Conservation (phyloP, 495 filamentous ascomycete genomes). For the Aspergillus asperescens region DNA sequence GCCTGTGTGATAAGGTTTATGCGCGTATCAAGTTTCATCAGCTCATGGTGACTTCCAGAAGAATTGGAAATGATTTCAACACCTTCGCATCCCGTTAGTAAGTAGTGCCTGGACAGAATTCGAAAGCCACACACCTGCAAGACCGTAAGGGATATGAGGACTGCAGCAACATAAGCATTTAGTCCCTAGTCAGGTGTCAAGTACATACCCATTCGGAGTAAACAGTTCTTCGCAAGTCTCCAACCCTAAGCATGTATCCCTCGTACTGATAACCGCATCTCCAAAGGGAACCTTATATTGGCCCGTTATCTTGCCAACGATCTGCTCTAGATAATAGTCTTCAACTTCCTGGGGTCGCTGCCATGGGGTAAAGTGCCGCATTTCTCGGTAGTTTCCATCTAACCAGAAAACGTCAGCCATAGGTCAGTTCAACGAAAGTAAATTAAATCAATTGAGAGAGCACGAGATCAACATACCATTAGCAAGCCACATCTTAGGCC, state of each 20-base stretch:
- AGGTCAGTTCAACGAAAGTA: not conserved
- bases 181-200: not conserved
- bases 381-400: slow-evolving; percentile 42
- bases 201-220: slow-evolving; percentile 51
- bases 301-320: slow-evolving; percentile 57
- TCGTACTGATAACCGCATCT: slow-evolving; percentile 67
- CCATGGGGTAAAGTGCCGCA: slow-evolving; percentile 64
- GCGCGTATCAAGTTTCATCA: slow-evolving; percentile 71
- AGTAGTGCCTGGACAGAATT: not conserved
- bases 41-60: slow-evolving; percentile 63
- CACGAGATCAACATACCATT: slow-evolving; percentile 45
- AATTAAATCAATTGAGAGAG: not conserved
- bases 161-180: slow-evolving; percentile 16
- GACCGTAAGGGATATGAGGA: slow-evolving; percentile 33
- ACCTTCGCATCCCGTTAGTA: slow-evolving; percentile 23
- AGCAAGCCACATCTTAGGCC: slow-evolving; percentile 80
- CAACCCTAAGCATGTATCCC: slow-evolving; percentile 63
- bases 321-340: slow-evolving; percentile 65
- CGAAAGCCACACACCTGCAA: slow-evolving; percentile 25
- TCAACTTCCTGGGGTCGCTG: slow-evolving; percentile 55
- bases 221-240: slow-evolving; percentile 83
- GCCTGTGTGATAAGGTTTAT: slow-evolving; percentile 71
- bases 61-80: slow-evolving; percentile 78
- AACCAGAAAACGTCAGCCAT: not conserved
- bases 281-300: slow-evolving; percentile 63